Evolutionary conservation across 352 stramenopile genomes (phyloP).

Genomic region (Phytophthora melonis): DNA sequence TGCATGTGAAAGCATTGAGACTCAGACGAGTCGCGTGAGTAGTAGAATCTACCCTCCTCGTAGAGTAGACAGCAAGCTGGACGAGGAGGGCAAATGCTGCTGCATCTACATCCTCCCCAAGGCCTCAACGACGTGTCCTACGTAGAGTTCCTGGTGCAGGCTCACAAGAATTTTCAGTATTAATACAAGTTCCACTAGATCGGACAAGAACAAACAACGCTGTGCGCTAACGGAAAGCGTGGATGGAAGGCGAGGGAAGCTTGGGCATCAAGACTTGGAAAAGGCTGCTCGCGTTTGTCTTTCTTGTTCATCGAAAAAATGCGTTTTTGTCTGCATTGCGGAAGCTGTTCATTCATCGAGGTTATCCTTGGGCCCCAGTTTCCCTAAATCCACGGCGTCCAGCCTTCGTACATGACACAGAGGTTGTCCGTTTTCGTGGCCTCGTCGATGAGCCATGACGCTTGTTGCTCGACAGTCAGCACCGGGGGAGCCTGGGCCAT

Average conservation of each 20-base stretch:
- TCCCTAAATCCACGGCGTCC: constrained; percentile 87
- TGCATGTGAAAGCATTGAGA: no score
- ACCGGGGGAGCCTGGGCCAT: constrained; percentile 31
- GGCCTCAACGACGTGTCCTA: constrained; percentile 84
- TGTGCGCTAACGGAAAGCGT: constrained; percentile 12
- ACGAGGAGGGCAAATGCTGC: no score
- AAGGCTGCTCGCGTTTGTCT: constrained; percentile 3
- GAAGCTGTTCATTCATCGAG: no score
- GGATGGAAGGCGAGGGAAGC: constrained; percentile 34
- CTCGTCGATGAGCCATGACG: constrained; percentile 82
- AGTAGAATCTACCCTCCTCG: no score
- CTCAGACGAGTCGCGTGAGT: no score
- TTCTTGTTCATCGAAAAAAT: constrained; percentile 41
- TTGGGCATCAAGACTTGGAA: constrained; percentile 23
- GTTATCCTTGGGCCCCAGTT: no score
- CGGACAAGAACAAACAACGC: constrained; percentile 15
- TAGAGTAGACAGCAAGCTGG: no score
- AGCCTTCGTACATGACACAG: constrained; percentile 91
- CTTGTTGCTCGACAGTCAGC: constrained; percentile 77
- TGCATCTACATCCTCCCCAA: no score
- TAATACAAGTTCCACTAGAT: constrained; percentile 90
- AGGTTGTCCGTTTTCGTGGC: constrained; percentile 86
- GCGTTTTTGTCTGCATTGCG: constrained; percentile 37
- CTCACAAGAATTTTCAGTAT: constrained; percentile 89
- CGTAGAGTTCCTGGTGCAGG: constrained; percentile 90